These are phyloP conservation scores for Calonectria henricotiae DNA, from an alignment of 2,329 filamentous ascomycete genomes.

Conservation along the genomic window DNA sequence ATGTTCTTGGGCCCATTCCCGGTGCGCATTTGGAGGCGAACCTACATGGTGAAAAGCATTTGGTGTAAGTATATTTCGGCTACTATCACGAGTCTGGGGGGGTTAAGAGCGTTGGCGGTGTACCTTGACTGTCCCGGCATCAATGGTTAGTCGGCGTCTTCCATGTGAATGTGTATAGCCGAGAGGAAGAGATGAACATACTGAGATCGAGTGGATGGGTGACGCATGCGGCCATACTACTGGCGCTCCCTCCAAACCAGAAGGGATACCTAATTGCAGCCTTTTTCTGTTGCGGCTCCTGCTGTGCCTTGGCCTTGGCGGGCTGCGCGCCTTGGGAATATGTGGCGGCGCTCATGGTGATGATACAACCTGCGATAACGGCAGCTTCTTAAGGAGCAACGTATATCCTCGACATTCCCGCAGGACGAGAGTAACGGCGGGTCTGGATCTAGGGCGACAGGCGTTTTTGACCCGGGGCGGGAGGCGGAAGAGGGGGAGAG, in stretches of 20 bases:
- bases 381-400: conserved; percentile 35
- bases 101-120: conserved; percentile 1
- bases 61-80: conserved; percentile 25
- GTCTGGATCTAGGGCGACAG: conserved; percentile 26
- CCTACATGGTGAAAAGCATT: conserved; percentile 76
- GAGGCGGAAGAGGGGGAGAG: conserved; percentile 9
- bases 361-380: conserved; percentile 24
- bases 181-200: conserved; percentile 65
- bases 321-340: conserved; percentile 42
- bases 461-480: conserved; percentile 24
- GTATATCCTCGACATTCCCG: conserved; percentile 37
- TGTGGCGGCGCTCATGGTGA: conserved; percentile 46
- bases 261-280: conserved; percentile 78
- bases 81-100: not conserved
- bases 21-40: conserved; percentile 88
- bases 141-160: conserved; percentile 47
- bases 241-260: conserved; percentile 98
- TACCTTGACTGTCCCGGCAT: conserved; percentile 66
- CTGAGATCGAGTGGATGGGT: conserved; percentile 95
- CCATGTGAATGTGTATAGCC: conserved; percentile 10
- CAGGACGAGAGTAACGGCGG: conserved; percentile 20
- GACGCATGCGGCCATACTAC: conserved; percentile 90
- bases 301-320: conserved; percentile 40
- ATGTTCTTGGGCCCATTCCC: conserved; percentile 85
- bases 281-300: conserved; percentile 59